Percentiles rank a stretch among this genome's conserved stretches.
Conservation (phyloP, 805 yeast species). For the Pichia scutulata region DNA sequence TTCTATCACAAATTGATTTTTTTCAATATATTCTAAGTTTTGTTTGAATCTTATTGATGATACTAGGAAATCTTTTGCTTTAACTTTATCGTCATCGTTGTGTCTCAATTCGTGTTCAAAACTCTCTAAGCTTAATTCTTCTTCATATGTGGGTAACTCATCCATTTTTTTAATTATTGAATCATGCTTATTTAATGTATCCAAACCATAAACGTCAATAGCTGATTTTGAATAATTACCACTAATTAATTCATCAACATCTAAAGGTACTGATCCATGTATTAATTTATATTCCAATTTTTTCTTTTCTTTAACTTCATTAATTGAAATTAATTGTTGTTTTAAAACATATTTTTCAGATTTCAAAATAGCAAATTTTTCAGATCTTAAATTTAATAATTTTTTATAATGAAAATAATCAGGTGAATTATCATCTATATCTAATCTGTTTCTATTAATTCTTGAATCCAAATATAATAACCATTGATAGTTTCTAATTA, state of each 20-base stretch:
- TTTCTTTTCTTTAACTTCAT: not conserved
- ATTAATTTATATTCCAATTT: not conserved
- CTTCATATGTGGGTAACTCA: constrained; percentile 7
- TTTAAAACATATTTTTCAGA: not conserved
- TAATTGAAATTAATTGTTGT: constrained; percentile 1
- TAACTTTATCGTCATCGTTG: not conserved
- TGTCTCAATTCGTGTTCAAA: constrained; percentile 11
- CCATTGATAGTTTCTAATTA: constrained; percentile 41
- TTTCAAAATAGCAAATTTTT: constrained; percentile 2
- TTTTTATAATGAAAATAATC: not conserved
- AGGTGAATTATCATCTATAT: not conserved
- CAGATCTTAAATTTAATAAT: not conserved
- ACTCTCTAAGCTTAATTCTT: constrained; percentile 2
- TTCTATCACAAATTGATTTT: constrained; percentile 24
- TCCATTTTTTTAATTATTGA: constrained; percentile 9
- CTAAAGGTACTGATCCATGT: not conserved
- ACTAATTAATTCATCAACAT: not conserved
- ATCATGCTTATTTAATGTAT: constrained; percentile 9
- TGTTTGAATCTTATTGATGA: not conserved
- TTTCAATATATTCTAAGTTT: constrained; percentile 5
- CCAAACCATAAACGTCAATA: constrained; percentile 3
- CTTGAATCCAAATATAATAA: constrained; percentile 38
- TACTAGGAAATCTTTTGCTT: not conserved
- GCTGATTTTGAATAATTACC: not conserved
- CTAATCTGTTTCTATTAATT: constrained; percentile 9